phyloP scores from a whole-genome alignment of 768 basidiomycete genomes.

The Collybia sp. region DNA sequence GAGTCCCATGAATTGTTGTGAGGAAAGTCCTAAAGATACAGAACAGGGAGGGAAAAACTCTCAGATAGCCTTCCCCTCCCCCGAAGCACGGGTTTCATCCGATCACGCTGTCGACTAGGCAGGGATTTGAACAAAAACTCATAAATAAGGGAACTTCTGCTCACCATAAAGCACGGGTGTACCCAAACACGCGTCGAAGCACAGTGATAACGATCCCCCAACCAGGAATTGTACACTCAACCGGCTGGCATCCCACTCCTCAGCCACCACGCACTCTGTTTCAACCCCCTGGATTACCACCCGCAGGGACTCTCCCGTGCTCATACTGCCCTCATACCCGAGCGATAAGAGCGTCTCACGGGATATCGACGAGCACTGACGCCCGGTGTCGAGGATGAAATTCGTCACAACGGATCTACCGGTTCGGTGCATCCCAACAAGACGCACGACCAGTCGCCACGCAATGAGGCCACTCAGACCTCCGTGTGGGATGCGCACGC shows the following conservation, averaged over 20 bases:
- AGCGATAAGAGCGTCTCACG: constrained; percentile 13
- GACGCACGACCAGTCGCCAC: constrained; percentile 17
- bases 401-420: constrained; percentile 11
- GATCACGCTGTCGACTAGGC: too few species aligned
- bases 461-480: constrained; percentile 17
- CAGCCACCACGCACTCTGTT: constrained; percentile 14
- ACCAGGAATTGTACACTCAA: constrained; percentile 17
- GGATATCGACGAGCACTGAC: constrained; percentile 11
- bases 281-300: constrained; percentile 15
- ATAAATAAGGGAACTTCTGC: constrained; percentile 2
- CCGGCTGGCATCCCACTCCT: constrained; percentile 15
- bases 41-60: too few species aligned
- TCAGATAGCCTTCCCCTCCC: too few species aligned
- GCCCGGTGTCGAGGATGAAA: constrained; percentile 21
- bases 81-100: too few species aligned
- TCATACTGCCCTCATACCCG: constrained; percentile 8
- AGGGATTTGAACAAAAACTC: too few species aligned
- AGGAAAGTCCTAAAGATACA: too few species aligned
- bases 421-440: constrained; percentile 1
- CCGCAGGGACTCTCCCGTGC: constrained; percentile 12
- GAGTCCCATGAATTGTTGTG: too few species aligned
- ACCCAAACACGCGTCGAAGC: constrained; percentile 13
- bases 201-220: constrained; percentile 16
- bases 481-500: constrained; percentile 19
- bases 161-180: constrained; percentile 20